Evolutionary conservation across 495 filamentous ascomycete species (phyloP), one percentile per base, ranked within the genome.

Genomic region (Hypoxylon rickii): DNA sequence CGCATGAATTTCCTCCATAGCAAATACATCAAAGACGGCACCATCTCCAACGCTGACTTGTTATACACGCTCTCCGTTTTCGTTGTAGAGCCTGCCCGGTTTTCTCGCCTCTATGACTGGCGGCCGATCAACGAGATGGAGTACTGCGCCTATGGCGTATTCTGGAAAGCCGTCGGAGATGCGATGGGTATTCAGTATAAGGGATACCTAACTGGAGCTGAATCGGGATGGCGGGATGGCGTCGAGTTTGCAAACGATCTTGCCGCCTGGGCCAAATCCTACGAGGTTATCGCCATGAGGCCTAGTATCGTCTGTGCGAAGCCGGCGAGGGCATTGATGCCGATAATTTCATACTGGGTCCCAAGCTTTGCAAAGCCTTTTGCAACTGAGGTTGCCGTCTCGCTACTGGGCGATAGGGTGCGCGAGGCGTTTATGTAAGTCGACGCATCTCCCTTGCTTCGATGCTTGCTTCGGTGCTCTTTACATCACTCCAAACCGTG

Each of bases 1-100:
- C 80, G 86, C 37, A 88, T 86, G 66, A 86, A 87, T 61, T 89
- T 75, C 61, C 72, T 90, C 15, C 87, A 89, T 58, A 73, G 72
- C 39, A 67, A 69, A n/a, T 88, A 88, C 65, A 72, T 75, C 10
- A 72, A 77, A 26, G 69, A 77, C 1, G 84, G 84, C 32, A 78
- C 79, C 51, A 89, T 90, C 55, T 70, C 70, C 12, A 80, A 89
- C 19, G 73, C 79, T 10, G 86, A 89, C 54, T 77, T 89, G 67
- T 74, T 90, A 1, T 90, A 86, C 67, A 88, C 86, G 1, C 76
- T 89, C 0, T 77, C 75, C 10, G 74, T 88, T 0, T 89, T 88
- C 64, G 77, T 83, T 0, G 61, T 75, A 1, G 79, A 88, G 55
- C 86, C 84, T 0, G 69, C 79, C 37, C 68, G 75, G 4, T 90